Conservation (phyloP, 345 rosid genomes). For the Eucalyptus tenuipes region DNA sequence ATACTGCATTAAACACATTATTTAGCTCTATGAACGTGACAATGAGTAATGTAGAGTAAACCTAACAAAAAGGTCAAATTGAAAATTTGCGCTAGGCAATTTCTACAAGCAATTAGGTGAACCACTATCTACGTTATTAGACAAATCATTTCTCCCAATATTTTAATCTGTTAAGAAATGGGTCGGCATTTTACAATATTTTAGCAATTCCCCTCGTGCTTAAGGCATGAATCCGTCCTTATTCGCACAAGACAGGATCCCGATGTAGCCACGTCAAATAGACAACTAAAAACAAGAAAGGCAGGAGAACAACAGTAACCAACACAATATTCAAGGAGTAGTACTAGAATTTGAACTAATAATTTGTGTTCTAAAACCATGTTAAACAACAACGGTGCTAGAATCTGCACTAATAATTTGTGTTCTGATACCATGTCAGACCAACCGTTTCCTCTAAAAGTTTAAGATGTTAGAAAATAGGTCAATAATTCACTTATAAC, state of each 20-base stretch:
- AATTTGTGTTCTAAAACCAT: not conserved
- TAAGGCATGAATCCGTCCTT: not conserved
- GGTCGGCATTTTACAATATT: no score
- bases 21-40: not conserved
- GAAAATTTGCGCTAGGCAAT: not conserved
- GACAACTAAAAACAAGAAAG: not conserved
- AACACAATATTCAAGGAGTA: not conserved
- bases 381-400: no score
- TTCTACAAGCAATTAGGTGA: not conserved
- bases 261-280: not conserved
- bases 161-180: not conserved
- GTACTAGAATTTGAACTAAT: not conserved
- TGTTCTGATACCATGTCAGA: not conserved
- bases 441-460: not conserved
- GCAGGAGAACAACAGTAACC: no score
- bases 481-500: not conserved
- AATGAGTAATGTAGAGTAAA: not conserved
- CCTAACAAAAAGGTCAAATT: not conserved
- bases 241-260: not conserved
- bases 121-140: not conserved
- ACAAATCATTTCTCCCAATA: not conserved
- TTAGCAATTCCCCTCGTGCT: not conserved
- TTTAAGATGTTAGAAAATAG: not conserved
- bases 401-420: no score
- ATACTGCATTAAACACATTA: not conserved